These are phyloP conservation scores for Jacaranda copaia DNA, from an alignment of 257 asterid species.

Conservation along the genomic window DNA sequence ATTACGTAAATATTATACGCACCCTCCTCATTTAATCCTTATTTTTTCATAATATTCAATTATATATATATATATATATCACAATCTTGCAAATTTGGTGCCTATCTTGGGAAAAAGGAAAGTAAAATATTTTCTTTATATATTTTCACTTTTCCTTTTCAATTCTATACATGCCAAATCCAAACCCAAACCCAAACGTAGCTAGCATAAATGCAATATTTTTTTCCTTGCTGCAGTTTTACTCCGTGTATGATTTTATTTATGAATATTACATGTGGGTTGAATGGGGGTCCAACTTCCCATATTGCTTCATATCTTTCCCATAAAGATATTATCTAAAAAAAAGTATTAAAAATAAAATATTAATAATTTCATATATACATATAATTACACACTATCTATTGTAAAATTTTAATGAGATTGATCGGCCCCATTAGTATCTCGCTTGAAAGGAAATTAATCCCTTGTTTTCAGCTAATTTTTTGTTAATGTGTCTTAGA, in stretches of 20 bases:
- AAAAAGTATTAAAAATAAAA: no score
- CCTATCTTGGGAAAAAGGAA: background rate
- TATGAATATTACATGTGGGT: background rate
- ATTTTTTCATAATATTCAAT: background rate
- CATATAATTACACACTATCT: background rate
- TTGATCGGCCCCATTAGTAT: background rate
- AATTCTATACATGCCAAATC: background rate
- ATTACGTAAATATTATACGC: background rate
- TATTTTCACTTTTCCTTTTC: background rate
- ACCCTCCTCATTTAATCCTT: background rate
- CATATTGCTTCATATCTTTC: conserved; percentile 7
- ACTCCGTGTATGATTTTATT: background rate
- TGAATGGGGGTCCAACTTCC: background rate
- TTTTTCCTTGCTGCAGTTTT: background rate
- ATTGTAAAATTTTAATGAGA: background rate
- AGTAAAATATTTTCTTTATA: background rate
- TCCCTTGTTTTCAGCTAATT: background rate
- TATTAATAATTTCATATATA: background rate
- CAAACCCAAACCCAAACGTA: background rate
- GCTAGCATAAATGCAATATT: background rate
- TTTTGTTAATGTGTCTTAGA: conserved; percentile 5
- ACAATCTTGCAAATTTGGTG: conserved; percentile 2
- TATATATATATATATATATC: no score
- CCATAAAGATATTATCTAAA: background rate
- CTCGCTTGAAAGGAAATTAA: background rate